Evolutionary conservation across 2,329 filamentous ascomycete genomes (phyloP).

Genomic region (Pseudocercospora cruenta): DNA sequence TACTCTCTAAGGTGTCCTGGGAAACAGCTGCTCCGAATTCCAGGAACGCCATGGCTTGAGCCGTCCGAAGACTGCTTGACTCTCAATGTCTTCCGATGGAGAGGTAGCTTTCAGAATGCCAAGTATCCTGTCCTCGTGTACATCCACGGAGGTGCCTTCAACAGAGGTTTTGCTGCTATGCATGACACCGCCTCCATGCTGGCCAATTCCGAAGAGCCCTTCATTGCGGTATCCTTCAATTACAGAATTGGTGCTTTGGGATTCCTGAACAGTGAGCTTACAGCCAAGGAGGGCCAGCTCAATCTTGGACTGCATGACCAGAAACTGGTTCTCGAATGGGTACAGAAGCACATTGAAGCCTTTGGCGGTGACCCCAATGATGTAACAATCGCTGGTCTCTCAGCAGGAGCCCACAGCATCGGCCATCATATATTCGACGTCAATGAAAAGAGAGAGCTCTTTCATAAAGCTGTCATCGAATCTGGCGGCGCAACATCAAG

Average conservation of each 20-base stretch:
- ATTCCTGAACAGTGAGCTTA: slow-evolving; percentile 62
- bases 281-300: slow-evolving; percentile 57
- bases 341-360: slow-evolving; percentile 43
- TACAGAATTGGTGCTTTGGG: slow-evolving; percentile 69
- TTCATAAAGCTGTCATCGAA: slow-evolving; percentile 53
- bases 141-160: slow-evolving; percentile 66
- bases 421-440: slow-evolving; percentile 68
- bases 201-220: slow-evolving; percentile 51
- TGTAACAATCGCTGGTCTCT: slow-evolving; percentile 43
- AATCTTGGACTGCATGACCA: slow-evolving; percentile 47
- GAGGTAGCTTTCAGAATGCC: slow-evolving; percentile 38
- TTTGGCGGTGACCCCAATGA: slow-evolving; percentile 43
- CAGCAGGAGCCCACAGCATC: slow-evolving; percentile 67
- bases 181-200: slow-evolving; percentile 60
- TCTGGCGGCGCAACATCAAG: slow-evolving; percentile 53
- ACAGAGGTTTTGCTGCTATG: slow-evolving; percentile 52
- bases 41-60: slow-evolving; percentile 29
- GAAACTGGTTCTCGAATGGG: slow-evolving; percentile 48
- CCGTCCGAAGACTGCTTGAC: slow-evolving; percentile 60
- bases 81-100: slow-evolving; percentile 60
- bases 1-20: slow-evolving; percentile 33
- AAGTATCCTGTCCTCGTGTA: slow-evolving; percentile 62
- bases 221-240: slow-evolving; percentile 63
- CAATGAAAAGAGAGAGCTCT: slow-evolving; percentile 43
- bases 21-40: slow-evolving; percentile 31